Evolutionary conservation across 2,329 filamentous ascomycete genomes (phyloP).

Genomic region (Beauveria varroae): DNA sequence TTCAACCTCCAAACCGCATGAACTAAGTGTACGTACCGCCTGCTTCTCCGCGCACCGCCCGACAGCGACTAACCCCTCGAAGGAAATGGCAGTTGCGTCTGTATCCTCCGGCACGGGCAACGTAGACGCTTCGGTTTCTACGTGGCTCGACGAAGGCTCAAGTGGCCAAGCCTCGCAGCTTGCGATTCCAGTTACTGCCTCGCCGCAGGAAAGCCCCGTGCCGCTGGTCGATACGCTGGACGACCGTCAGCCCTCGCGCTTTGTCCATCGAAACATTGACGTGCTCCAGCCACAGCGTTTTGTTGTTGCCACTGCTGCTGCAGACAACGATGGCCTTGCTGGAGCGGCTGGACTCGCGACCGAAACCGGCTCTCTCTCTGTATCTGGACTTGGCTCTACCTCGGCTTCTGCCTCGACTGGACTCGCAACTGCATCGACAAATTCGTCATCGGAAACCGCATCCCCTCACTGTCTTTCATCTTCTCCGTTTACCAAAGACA

Average conservation of each 20-base stretch:
- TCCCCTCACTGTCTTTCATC: neutral
- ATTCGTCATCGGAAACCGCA: neutral
- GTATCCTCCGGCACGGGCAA: neutral
- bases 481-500: neutral
- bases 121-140: neutral
- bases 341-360: neutral
- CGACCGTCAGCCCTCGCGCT: neutral
- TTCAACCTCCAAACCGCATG: slow-evolving; percentile 7
- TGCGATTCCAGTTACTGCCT: too few relatives aligned
- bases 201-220: neutral
- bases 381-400: neutral
- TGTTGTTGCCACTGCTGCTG: neutral
- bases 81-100: slow-evolving; percentile 15
- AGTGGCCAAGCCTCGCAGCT: neutral
- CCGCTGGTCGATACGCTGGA: neutral
- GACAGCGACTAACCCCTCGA: slow-evolving; percentile 17
- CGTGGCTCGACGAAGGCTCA: slow-evolving; percentile 3
- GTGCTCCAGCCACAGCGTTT: neutral
- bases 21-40: slow-evolving; percentile 14
- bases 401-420: neutral
- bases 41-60: neutral
- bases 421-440: neutral
- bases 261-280: slow-evolving; percentile 3
- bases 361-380: neutral
- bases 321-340: neutral